Base-by-base conservation (phyloP, 495 filamentous ascomycete species). In the Aspergillus carlsbadensis region DNA sequence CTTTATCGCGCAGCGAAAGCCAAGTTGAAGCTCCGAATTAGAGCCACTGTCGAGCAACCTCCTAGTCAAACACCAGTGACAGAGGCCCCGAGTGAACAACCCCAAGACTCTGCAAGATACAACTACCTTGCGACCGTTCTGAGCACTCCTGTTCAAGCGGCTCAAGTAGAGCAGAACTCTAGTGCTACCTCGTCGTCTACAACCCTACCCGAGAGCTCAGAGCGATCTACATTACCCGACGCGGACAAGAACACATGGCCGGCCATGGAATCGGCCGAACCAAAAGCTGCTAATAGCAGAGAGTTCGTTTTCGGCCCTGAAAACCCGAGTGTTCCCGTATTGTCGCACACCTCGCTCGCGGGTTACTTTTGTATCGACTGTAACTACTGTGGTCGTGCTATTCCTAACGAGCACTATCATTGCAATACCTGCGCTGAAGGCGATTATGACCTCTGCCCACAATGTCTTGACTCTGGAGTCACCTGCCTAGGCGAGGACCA, bases 1-100 rank as follows among this genome's bases (percentile, higher is more conserved):
- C 86, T 99, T 36, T 91, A 91, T 69, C 89, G 94, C 60, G 94
- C 94, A 66, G 94, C 95, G 57, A 99, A 97, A 75, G 94, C 94
- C 15, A 99, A 99, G 81, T 85, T 92, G 53, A 99, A 97, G 86
- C 86, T 99, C 57, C 90, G 92, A 65, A 84, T 99, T 46, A 87
- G 86, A 60, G 90, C 87, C 44, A 92, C 83, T 15, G 68, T 63
- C 14, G 39, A 61, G 51, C 14, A 39, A 36, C 13, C 29, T 52
- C 29, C 52, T 24, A 50, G 10, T 33, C 63, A 59, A 29, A 29
- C 61, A 37, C 17, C 61, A n/a, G 36, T 51, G 31, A 20, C 50
- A 11, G 52, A 60, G n/a, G 20, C 26, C 20, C 15, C 43, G 6
- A 24, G 42, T 10, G 49, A 54, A 46, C 54, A 59, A 35, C n/a